Conservation (phyloP, 768 basidiomycete species). For the Leucocoprinus leucothites region DNA sequence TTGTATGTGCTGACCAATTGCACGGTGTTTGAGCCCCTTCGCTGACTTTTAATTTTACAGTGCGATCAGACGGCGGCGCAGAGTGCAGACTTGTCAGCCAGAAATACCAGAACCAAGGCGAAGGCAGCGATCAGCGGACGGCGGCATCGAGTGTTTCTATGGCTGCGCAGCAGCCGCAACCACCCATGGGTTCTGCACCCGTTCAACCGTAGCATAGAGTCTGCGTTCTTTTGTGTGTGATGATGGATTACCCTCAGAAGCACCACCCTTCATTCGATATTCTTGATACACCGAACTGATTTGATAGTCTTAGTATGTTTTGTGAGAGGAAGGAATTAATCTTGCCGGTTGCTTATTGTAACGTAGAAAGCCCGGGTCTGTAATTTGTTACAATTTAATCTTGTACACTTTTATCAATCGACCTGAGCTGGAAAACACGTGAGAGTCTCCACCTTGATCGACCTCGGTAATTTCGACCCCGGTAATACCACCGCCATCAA, state of each 20-base stretch:
- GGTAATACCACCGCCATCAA: background rate
- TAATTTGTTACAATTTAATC: conserved; percentile 11
- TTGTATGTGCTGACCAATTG: conserved; percentile 46
- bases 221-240: too few relatives aligned
- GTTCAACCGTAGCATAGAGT: background rate
- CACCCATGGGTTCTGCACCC: background rate
- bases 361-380: background rate
- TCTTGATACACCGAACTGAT: conserved; percentile 4
- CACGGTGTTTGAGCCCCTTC: conserved; percentile 17
- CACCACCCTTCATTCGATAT: conserved; percentile 4
- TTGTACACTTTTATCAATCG: conserved; percentile 1
- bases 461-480: conserved; percentile 2
- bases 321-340: conserved; percentile 10
- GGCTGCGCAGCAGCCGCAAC: conserved; percentile 4
- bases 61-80: conserved; percentile 82
- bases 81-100: conserved; percentile 59
- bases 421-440: conserved; percentile 13
- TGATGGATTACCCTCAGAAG: background rate
- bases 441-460: conserved; percentile 9
- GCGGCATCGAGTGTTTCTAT: background rate
- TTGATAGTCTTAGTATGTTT: background rate
- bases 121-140: conserved; percentile 15
- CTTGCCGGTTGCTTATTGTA: background rate
- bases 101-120: conserved; percentile 29
- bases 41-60: conserved; percentile 37